phyloP scores from a whole-genome alignment of 192 early-diverging fungal species.

The Rhizophagus clarus region DNA sequence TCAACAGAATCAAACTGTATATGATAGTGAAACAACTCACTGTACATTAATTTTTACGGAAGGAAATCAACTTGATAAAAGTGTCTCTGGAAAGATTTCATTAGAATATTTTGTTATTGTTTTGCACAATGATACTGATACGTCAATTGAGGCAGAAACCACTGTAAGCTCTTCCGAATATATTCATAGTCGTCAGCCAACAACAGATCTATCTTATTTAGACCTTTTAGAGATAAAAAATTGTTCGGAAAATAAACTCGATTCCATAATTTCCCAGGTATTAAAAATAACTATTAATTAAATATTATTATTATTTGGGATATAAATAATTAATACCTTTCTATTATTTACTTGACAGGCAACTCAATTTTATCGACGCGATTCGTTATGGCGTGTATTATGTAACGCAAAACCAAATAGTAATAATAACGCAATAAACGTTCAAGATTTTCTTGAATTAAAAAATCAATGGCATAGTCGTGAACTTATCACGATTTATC shows the following conservation, averaged over 20 bases:
- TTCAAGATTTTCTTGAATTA: slow-evolving; percentile 46
- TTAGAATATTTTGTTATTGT: slow-evolving; percentile 31
- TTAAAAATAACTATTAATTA: no score
- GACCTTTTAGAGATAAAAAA: no score
- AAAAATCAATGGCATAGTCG: slow-evolving; percentile 44
- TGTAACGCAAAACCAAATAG: slow-evolving; percentile 7
- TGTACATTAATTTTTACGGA: slow-evolving; percentile 7
- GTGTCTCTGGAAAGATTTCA: neutral
- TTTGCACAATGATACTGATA: neutral
- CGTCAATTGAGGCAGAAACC: neutral
- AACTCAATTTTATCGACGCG: neutral
- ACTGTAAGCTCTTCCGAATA: no score
- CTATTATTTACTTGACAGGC: no score
- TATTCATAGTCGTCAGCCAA: neutral
- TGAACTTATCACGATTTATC: slow-evolving; percentile 42
- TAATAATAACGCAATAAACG: slow-evolving; percentile 32
- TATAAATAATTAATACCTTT: no score
- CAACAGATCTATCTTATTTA: neutral
- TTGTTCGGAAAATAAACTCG: no score
- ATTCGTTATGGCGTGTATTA: neutral
- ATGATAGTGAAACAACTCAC: neutral
- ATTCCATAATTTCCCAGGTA: no score
- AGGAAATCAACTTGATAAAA: neutral
- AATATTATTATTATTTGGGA: no score
- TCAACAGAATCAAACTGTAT: no score